Base-by-base conservation (phyloP, 2,329 filamentous ascomycete species). In the Ophiostoma sp. region DNA sequence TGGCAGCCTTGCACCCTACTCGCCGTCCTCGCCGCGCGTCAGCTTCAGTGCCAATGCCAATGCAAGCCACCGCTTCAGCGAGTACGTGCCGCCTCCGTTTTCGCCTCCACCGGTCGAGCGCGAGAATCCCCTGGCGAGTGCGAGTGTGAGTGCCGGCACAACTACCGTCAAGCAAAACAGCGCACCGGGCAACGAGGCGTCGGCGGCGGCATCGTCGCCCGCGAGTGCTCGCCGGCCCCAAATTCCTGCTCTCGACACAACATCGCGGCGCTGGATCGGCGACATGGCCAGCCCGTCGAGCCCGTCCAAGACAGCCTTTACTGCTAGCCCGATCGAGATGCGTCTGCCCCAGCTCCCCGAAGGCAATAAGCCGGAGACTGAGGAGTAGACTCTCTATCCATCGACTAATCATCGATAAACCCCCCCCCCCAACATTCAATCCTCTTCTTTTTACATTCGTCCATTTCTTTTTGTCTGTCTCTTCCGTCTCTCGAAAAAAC, bases 51-150 rank as follows among this genome's bases (percentile, higher is more conserved):
- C 44, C 44, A n/a, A 39, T 39, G 44, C 44, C 44, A 48, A 11
- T 39, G 27, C 27, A 31, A 36, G 41, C 23, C 35, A 69, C 20
- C 52, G 64, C 1, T 33, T 52, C 71, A 77, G 79, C 33, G 76
- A 78, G 4, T 78, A 77, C 65, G 73, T 76, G 17, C 75, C 78
- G 13, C 76, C 76, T 10, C 52, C 52, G 20, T 54, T 54, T 11
- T 54, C 20, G 52, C 52, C 52, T n/a, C 52, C 52, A 11, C 75
- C 75, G 5, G 79, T 80, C 72, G 78, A 80, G 75, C 73, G 76
- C 57, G 79, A 78, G 69, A 67, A 69, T 4, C 64, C 67, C 17
- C 48, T 60, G 67, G 41, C 70, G 48, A 69, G 60, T 10, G 33
- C 62, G 15, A 48, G 41, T 20, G 41, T 17, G 15, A 48, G 44